Evolutionary conservation across 2,329 filamentous ascomycete genomes (phyloP).

Genomic region (Dothistroma septosporum): DNA sequence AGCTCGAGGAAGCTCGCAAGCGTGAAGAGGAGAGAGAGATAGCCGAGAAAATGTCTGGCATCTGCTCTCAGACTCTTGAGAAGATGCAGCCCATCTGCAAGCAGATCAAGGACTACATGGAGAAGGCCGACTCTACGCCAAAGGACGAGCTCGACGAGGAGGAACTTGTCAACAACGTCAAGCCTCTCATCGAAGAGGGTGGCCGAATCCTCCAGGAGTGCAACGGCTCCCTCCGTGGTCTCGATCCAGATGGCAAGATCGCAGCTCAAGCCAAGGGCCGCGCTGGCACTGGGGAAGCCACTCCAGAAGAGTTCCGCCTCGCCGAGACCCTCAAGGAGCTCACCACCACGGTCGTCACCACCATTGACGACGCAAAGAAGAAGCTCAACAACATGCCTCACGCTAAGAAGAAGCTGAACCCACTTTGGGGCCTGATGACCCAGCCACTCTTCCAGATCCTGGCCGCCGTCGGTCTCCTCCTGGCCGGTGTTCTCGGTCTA

Average conservation of each 20-base stretch:
- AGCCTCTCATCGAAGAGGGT: conserved; percentile 83
- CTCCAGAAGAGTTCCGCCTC: conserved; percentile 77
- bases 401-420: conserved; percentile 91
- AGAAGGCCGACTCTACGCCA: conserved; percentile 72
- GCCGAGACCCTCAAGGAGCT: conserved; percentile 84
- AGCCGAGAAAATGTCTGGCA: conserved; percentile 67
- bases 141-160: conserved; percentile 90
- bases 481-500: conserved; percentile 77
- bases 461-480: conserved; percentile 76
- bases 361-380: conserved; percentile 83
- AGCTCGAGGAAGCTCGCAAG: conserved; percentile 48
- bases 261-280: conserved; percentile 80
- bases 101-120: conserved; percentile 80
- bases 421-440: conserved; percentile 75
- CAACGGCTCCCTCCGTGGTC: conserved; percentile 79
- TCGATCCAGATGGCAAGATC: conserved; percentile 85
- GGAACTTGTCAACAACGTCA: conserved; percentile 77
- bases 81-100: conserved; percentile 80
- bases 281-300: conserved; percentile 67
- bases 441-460: conserved; percentile 92
- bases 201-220: conserved; percentile 77
- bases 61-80: conserved; percentile 75
- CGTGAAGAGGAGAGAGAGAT: conserved; percentile 69
- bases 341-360: conserved; percentile 72
- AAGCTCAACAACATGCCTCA: conserved; percentile 88